These are phyloP conservation scores for Podospora conica DNA, from an alignment of 495 filamentous ascomycete genomes.

Conservation along the genomic window DNA sequence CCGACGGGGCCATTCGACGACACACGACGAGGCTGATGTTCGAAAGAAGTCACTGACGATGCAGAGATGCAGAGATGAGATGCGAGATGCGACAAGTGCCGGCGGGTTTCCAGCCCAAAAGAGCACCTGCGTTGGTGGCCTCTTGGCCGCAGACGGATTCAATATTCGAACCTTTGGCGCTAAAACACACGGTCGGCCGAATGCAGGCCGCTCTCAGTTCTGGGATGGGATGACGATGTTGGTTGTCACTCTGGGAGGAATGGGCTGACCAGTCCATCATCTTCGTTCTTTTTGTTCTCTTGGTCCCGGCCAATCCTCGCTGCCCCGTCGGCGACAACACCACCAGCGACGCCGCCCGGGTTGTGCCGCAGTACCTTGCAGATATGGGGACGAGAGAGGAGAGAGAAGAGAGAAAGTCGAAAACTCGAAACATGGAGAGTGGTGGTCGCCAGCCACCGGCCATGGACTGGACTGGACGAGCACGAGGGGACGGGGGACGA, in stretches of 20 bases:
- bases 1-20: neutral
- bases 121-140: neutral
- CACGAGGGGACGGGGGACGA: neutral
- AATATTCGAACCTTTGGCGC: neutral
- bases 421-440: conserved; percentile 14
- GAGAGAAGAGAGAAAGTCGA: too few species aligned
- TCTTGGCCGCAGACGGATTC: neutral
- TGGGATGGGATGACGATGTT: neutral
- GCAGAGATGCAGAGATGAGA: neutral
- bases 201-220: neutral
- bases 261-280: neutral
- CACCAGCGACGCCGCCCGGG: conserved; percentile 14
- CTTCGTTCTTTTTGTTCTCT: too few species aligned
- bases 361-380: conserved; percentile 19
- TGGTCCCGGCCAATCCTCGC: too few species aligned
- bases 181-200: neutral
- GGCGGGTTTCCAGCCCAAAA: neutral
- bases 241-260: neutral
- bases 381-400: too few species aligned
- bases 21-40: neutral
- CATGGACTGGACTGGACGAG: neutral
- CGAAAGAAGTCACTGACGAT: neutral
- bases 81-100: neutral
- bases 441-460: neutral
- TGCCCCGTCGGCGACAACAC: neutral